Evolutionary conservation across 257 asterid species (phyloP).

Genomic region (Nicotiana paniculata): DNA sequence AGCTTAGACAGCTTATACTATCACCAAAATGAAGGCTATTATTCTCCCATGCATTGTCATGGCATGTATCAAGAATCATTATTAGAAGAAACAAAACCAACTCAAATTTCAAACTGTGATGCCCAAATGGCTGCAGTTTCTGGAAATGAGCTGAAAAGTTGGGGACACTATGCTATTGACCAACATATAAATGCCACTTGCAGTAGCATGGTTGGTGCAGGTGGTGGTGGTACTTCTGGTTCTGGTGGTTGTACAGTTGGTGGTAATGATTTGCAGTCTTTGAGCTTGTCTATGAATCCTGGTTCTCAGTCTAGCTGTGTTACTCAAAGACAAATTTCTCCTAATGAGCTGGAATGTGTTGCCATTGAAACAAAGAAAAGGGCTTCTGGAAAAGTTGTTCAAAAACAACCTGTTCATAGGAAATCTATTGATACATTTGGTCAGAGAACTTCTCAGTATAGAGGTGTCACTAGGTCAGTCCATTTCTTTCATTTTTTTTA

Average conservation of each 20-base stretch:
- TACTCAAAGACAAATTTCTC: conserved; percentile 50
- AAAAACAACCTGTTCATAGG: conserved; percentile 68
- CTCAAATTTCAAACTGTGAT: conserved; percentile 13
- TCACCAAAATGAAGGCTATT: conserved; percentile 35
- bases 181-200: conserved; percentile 20
- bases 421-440: conserved; percentile 95
- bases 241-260: conserved; percentile 24
- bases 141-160: conserved; percentile 39
- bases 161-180: conserved; percentile 37
- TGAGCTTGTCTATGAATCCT: conserved; percentile 77
- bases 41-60: conserved; percentile 30
- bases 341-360: conserved; percentile 31
- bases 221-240: conserved; percentile 10
- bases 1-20: conserved; percentile 50
- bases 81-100: conserved; percentile 14
- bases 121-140: conserved; percentile 19
- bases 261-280: conserved; percentile 40
- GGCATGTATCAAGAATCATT: conserved; percentile 32
- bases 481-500: background rate
- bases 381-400: conserved; percentile 34
- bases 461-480: conserved; percentile 86
- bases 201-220: conserved; percentile 8
- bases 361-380: conserved; percentile 66
- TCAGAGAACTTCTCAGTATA: conserved; percentile 92
- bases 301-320: conserved; percentile 80